A percentile compares a stretch with the other conserved stretches of the same genome.
Conservation (phyloP, 2,329 filamentous ascomycete species). For the Balansia obtecta region DNA sequence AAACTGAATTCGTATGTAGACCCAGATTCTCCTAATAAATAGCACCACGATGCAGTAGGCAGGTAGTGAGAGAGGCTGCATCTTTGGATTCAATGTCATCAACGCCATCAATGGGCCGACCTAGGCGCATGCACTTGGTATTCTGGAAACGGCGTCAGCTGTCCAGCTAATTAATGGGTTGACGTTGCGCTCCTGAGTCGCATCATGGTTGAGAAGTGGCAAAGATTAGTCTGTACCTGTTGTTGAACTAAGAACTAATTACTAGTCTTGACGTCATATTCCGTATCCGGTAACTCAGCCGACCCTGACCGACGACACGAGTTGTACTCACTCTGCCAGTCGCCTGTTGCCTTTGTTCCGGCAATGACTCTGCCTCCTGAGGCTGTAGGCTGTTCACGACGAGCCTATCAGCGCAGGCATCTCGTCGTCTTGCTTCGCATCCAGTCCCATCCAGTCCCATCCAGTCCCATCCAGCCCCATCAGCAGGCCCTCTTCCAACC, state of each 20-base stretch:
- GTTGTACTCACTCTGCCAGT: not conserved
- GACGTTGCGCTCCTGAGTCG: no score
- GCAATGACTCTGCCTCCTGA: slow-evolving; percentile 5
- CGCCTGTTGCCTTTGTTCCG: not conserved
- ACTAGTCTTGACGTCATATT: not conserved
- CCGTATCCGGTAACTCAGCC: not conserved
- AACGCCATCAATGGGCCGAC: no score
- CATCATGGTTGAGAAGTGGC: no score
- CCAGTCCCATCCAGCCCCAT: not conserved
- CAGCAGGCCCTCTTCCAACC: slow-evolving; percentile 11
- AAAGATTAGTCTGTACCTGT: not conserved
- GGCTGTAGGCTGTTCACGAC: not conserved
- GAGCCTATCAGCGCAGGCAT: not conserved
- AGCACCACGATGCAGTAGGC: no score
- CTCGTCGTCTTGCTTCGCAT: not conserved
- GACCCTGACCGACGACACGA: not conserved
- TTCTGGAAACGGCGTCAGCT: no score
- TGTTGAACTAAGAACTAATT: no score
- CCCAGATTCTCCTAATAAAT: no score
- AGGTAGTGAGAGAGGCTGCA: no score
- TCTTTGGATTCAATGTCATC: no score
- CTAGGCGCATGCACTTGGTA: no score
- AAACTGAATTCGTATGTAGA: no score
- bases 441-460: not conserved
- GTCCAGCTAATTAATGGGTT: no score